These are phyloP conservation scores for Moesziomyces sp. DNA, from an alignment of 1,284 basidiomycete genomes.

Conservation along the genomic window DNA sequence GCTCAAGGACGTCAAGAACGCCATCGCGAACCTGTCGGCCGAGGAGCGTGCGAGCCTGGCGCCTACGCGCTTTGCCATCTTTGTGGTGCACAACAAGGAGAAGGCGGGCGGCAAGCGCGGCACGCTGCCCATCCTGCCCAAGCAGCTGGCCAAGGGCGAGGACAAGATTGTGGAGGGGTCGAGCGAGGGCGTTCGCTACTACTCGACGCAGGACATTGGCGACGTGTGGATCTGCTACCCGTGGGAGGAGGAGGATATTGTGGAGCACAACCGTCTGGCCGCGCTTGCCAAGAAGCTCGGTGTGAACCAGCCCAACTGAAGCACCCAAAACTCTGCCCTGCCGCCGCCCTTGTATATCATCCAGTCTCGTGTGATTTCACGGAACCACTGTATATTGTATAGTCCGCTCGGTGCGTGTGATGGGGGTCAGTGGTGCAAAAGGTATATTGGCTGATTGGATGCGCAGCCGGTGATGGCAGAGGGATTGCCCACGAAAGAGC, in stretches of 20 bases:
- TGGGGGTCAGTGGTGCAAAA: not conserved
- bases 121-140: constrained; percentile 58
- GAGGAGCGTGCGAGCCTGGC: constrained; percentile 57
- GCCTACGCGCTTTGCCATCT: constrained; percentile 66
- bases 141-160: constrained; percentile 36
- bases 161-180: constrained; percentile 59
- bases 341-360: constrained; percentile 32
- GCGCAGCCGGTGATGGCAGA: not conserved
- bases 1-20: constrained; percentile 61
- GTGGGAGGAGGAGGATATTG: constrained; percentile 66
- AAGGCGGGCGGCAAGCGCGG: constrained; percentile 63
- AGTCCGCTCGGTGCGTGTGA: not conserved
- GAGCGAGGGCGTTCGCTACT: constrained; percentile 64
- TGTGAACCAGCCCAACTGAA: constrained; percentile 46
- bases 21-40: constrained; percentile 50
- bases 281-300: constrained; percentile 62
- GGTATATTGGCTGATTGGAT: not conserved
- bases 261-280: constrained; percentile 66
- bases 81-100: constrained; percentile 67
- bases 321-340: not conserved
- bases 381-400: constrained; percentile 30
- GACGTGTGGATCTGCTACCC: constrained; percentile 67
- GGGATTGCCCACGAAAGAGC: too few relatives aligned
- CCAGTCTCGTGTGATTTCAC: constrained; percentile 11
- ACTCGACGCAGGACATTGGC: constrained; percentile 61